Evolutionary conservation across 257 asterid genomes (phyloP).

Genomic region (Solanum corneliomulleri): DNA sequence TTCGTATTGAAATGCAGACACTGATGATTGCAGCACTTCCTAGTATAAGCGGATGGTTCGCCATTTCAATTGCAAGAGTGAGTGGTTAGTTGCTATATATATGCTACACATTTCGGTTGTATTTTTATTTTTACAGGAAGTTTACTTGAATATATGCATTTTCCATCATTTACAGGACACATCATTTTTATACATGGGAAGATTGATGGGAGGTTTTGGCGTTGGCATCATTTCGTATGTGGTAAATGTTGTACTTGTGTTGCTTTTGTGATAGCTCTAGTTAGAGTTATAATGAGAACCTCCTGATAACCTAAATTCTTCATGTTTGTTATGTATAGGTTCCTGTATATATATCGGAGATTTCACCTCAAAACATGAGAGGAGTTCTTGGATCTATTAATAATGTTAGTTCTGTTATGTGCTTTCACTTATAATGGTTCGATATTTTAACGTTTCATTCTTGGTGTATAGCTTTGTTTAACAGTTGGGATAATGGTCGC

Average conservation of each 20-base stretch:
- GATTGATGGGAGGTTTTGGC: conserved; percentile 79
- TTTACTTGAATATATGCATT: neutral
- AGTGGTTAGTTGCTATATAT: conserved; percentile 4
- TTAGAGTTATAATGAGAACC: neutral
- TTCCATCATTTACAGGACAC: conserved; percentile 33
- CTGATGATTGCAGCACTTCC: conserved; percentile 78
- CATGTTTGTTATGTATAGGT: conserved; percentile 30
- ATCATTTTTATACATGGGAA: conserved; percentile 84
- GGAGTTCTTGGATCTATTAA: conserved; percentile 79
- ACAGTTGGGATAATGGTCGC: conserved; percentile 78
- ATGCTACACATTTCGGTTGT: neutral
- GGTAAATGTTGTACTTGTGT: conserved; percentile 23
- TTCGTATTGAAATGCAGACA: conserved; percentile 40
- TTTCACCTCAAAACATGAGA: conserved; percentile 79
- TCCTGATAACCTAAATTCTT: neutral
- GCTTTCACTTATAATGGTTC: neutral
- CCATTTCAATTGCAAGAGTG: conserved; percentile 75
- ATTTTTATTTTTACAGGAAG: neutral
- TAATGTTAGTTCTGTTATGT: conserved; percentile 38
- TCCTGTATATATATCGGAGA: conserved; percentile 89
- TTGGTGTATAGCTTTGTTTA: conserved; percentile 48
- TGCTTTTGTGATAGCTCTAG: neutral
- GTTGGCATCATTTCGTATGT: conserved; percentile 84
- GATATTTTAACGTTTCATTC: neutral
- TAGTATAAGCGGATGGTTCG: conserved; percentile 77